Base-by-base conservation (phyloP, 2,329 filamentous ascomycete species). In the Aspergillus spinulosporus region DNA sequence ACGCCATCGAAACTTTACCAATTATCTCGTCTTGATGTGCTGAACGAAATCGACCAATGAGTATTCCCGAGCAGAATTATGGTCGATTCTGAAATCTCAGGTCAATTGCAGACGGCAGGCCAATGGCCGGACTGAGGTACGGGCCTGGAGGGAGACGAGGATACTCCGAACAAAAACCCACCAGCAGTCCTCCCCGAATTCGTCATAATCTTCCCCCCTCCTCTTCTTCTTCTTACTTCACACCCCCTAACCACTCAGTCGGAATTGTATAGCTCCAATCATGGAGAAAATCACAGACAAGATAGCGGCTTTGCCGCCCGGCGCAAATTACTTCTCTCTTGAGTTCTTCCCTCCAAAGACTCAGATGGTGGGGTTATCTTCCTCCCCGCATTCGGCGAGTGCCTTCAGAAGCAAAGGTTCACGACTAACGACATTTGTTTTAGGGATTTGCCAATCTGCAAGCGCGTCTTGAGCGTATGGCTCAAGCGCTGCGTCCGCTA, bases 271-370 rank as follows among this genome's bases (percentile, higher is more conserved):
- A 53, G 51, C 52, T 59, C n/a, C 45, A 53, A 63, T 54, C 60
- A 90, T 90, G 87, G 88, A 92, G 78, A 94, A 90, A 77, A 92
- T 97, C 72, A 96, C 91, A 61, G 89, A 95, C 81, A 96, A 96
- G 82, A 93, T 97, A 71, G 89, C 90, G 76, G 90, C 91, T 59
- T 79, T 99, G 78, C 89, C 90, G 74, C 84, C 88, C 62, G 85
- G 90, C 74, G 84, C 85, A 63, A 86, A 84, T 72, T 97, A 94
- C 80, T 96, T 96, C 77, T 97, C 94, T 47, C 88, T 97, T 76
- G 94, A 99, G 78, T 99, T 99, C 85, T 99, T 99, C 79, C 94
- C 94, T 64, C 94, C 94, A 61, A 99, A 97, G 80, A 99, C 94
- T 46, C 83, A 88, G 59, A 96, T 96, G 87, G 83, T 84, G 69